Base-by-base conservation (phyloP, 2,329 filamentous ascomycete genomes). In the Aureobasidium zeae region DNA sequence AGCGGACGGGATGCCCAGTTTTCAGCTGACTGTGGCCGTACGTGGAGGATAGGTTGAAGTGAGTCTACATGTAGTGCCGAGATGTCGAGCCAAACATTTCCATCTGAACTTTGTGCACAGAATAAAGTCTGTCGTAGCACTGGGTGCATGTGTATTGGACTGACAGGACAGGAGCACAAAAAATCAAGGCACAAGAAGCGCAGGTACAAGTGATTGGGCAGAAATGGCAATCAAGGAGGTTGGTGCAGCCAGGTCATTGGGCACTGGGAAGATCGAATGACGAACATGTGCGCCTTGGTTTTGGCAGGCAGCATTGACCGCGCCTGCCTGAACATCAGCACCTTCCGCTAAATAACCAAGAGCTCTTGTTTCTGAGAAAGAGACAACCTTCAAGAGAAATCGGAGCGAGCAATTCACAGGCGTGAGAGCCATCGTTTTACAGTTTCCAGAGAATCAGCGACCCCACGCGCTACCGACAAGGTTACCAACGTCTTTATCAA, bases 391-490 rank as follows among this genome's bases (percentile, higher is more conserved):
- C 36, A 30, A 25, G 11, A 6, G 30, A 26, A 39, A 30, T 21
- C n/a, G 30, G 25, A 5, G 30, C 8, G 29, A 31, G n/a, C n/a
- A n/a, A n/a, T n/a, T n/a, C n/a, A n/a, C n/a, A 28, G 6, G 5
- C 24, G 9, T 3, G 7, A 37, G 22, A 25, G 22, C 22, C 11
- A 6, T 25, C 7, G 26, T 29, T 29, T 17, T 26, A 28, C 3
- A 16, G 8, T 22, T 15, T 21, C 19, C 34, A 19, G 34, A 16
- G 28, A 41, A 41, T 26, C 37, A 24, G 24, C 24, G 26, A 24
- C 37, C 20, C 37, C 37, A 41, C 37, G 37, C 37, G 22, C 24
- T 39, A 41, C 20, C 37, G 5, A 24, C 36, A 41, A 25, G 30
- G 25, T 39, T 26, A 16, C 36, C 29, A 30, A 17, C 36, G 36